Base-by-base conservation (phyloP, 306 rosid genomes). In the Lathyrus oleraceus region DNA sequence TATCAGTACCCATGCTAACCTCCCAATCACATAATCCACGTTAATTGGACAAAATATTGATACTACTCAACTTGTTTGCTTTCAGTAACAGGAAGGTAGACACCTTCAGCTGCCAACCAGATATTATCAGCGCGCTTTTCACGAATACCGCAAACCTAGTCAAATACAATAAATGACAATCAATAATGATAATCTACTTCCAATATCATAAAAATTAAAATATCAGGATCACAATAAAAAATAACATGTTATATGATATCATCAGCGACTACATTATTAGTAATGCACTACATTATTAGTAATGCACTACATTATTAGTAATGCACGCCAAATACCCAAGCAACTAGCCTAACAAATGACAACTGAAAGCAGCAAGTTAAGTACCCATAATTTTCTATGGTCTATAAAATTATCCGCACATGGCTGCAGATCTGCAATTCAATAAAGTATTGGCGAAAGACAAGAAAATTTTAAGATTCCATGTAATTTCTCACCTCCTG, bases 31-130 rank as follows among this genome's bases (percentile, higher is more conserved):
- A 69, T 71, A 61, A 75, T 79, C 80, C 73, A 45, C 36, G 66
- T 19, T 69, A 72, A 45, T 76, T 66, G 53, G 9, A 65, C 62
- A 66, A 54, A 72, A 56, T 45, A 67, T 73, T 54, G 25, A 39
- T 71, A 61, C 75, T 28, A 61, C 72, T 63, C 47, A 69, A 30
- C 32, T 85, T 86, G 89, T 86, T 91, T 89, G 61, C 85, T 78
- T 81, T 82, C 91, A 3, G 76, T 78, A 38, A 91, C 78, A 0
- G 99, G 99, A 51, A 95, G 96, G 83, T 91, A 95, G 27, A 87
- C 97, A 10, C 99, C 99, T 83, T 95, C 99, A 0, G 93, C 96
- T 12, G 97, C 96, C 87, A 95, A 45, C 99, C 99, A 95, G 28
- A 91, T 79, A 65, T 91, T 95, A 69, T 95, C 99, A 1, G 91